Conservation (phyloP, 2,329 filamentous ascomycete species). For the Parafenestella ontariensis region DNA sequence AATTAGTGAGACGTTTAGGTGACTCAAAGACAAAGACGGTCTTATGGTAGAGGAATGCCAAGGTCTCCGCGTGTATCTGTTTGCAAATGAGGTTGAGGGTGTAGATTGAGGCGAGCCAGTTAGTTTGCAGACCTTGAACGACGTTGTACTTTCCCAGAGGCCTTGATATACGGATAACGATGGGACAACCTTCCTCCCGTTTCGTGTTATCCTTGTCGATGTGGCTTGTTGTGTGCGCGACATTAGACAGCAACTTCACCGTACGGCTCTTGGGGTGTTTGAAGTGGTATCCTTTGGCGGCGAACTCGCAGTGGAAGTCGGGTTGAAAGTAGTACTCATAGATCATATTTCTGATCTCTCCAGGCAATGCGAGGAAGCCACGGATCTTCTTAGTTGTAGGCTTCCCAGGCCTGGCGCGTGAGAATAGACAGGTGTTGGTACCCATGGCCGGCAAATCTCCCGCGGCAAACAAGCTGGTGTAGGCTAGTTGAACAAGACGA, state of each 20-base stretch:
- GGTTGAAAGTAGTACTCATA: slow-evolving; percentile 50
- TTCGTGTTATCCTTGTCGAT: neutral
- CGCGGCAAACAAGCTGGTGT: neutral
- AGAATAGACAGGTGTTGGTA: slow-evolving; percentile 18
- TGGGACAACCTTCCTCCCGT: neutral
- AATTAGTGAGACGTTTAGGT: slow-evolving; percentile 32
- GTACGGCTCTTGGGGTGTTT: slow-evolving; percentile 2
- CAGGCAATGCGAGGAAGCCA: slow-evolving; percentile 52
- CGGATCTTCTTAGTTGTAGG: slow-evolving; percentile 17
- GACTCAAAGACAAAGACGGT: slow-evolving; percentile 41
- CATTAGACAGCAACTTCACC: slow-evolving; percentile 22
- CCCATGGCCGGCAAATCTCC: slow-evolving; percentile 10
- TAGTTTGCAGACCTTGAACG: slow-evolving; percentile 28
- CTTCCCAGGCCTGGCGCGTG: slow-evolving; percentile 11
- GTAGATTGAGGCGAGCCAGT: slow-evolving; percentile 38
- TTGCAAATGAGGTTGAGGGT: slow-evolving; percentile 40
- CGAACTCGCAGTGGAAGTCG: slow-evolving; percentile 37
- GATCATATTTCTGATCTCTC: slow-evolving; percentile 59
- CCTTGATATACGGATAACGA: slow-evolving; percentile 23
- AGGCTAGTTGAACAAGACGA: neutral
- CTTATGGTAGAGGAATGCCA: slow-evolving; percentile 35
- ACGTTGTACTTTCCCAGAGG: slow-evolving; percentile 25
- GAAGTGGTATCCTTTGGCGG: slow-evolving; percentile 18
- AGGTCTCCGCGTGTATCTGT: slow-evolving; percentile 34
- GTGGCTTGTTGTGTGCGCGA: neutral